Base-by-base conservation (phyloP, 495 filamentous ascomycete genomes). In the Neurospora sp. region DNA sequence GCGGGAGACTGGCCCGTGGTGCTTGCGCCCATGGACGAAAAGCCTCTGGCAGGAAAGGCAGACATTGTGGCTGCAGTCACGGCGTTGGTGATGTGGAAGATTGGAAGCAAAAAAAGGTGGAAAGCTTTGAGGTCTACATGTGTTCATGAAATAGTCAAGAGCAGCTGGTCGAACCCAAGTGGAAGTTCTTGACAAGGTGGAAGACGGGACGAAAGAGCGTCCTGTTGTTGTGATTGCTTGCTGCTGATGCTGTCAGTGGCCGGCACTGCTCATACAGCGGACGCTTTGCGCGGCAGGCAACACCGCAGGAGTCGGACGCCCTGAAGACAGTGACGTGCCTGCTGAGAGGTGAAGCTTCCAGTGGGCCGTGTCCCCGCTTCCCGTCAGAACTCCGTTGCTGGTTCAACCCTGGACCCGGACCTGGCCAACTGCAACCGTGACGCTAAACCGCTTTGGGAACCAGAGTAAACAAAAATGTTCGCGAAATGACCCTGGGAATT, bases 1-100 rank as follows among this genome's bases (percentile, higher is more conserved):
- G 91, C 89, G 4, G 93, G 91, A 22, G 95, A 94, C 80, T 94
- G 94, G 44, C 91, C 88, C 37, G 83, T 78, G 53, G 85, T 83
- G 73, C 82, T 83, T 39, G 82, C 81, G 3, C 86, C 81, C 37
- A 85, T 81, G 37, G 90, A 90, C 8, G 89, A 83, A 71, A 91
- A 82, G n/a, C 87, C 80, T 73, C 90, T 85, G 69, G 87, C 86
- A 7, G 78, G 79, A 59, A 78, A 81, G 20, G 71, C 73, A 38
- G 81, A 82, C 81, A 82, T 82, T 2, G 7, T 72, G 70, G 68
- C 69, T 44, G 44, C 37, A 46, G 20, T 44, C 39, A 61, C 53
- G 71, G 27, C 40, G 74, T 61, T 68, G 42, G 70, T 65, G 71
- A 40, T 71, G 37, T 71, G 35, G 6, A 37, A 37, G 35, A 37